Base-by-base conservation (phyloP, 208 protist genomes). In the Herpetomonas tarakana region DNA sequence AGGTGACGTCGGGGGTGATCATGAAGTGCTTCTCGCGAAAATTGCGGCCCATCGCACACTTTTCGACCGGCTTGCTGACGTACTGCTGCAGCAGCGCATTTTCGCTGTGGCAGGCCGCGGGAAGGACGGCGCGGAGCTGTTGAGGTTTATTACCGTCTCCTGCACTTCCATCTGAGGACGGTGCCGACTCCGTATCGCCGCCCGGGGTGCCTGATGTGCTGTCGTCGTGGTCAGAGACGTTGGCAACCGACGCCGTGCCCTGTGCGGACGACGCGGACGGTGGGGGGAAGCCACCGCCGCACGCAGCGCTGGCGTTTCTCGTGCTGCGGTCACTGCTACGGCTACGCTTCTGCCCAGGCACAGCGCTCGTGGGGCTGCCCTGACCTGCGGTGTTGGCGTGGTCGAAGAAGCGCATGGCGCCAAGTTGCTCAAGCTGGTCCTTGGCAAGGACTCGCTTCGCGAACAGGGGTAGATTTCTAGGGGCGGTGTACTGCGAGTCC, bases 21-120 rank as follows among this genome's bases (percentile, higher is more conserved):
- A 59, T 65, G 44, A 96, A 96, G 65, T 93, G 70, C 50, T 76
- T 58, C 3, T 65, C 58, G 12, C 77, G 69, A 51, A 94, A 87
- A 0, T 31, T 47, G 1, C 24, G 19, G 9, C 91, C 91, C 30
- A 94, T 60, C 35, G 67, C 55, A 31, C 65, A 78, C 26, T 56
- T 25, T 12, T 19, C 47, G 24, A 65, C 41, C 22, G 46, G 26
- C 3, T 25, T 30, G 31, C 22, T 30, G 25, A 35, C 47, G 22
- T 68, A 16, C 30, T 22, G 16, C 27, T 62, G 29, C 19, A 31
- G 41, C 24, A 29, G 28, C 29, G 61, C 64, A 30, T n/a, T 29
- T n/a, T 72, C 61, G 35, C 35, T 14, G 6, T 41, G 6, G 35
- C 35, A 18, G 35, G 9, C 14, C 35, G 35, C 35, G 14, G 14